Conservation (phyloP, 2,329 filamentous ascomycete genomes). For the Colletotrichum australisinense region DNA sequence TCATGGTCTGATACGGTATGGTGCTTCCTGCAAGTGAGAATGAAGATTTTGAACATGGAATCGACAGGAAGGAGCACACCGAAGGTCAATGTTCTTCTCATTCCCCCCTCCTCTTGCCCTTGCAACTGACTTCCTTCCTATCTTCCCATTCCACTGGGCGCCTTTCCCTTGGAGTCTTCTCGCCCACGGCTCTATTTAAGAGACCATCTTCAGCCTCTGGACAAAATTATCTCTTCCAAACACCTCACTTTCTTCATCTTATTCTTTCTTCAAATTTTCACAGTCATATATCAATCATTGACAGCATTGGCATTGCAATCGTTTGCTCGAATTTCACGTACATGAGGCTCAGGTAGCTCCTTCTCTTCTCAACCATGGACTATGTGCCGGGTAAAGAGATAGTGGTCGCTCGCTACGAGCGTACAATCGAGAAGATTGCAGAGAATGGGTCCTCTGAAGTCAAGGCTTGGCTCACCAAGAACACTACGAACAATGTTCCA, state of each 20-base stretch:
- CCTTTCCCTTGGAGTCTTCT: background rate
- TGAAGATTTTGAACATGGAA: background rate
- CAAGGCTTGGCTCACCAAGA: background rate
- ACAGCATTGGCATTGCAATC: background rate
- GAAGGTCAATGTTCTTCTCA: background rate
- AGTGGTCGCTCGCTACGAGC: background rate
- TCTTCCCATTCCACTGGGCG: background rate
- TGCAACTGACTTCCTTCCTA: background rate
- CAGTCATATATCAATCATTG: background rate
- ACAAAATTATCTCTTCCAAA: background rate
- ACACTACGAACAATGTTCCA: background rate
- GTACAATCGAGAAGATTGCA: background rate
- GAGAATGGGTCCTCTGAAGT: background rate
- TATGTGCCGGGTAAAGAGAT: background rate
- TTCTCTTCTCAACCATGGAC: background rate
- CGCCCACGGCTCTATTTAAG: background rate
- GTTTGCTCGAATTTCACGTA: background rate
- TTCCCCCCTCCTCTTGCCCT: background rate
- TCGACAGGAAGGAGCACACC: background rate
- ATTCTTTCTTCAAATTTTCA: background rate
- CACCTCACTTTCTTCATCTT: background rate
- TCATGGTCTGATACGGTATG: too few relatives aligned
- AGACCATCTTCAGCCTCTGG: background rate
- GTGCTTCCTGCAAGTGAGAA: too few relatives aligned
- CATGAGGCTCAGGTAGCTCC: background rate